These are phyloP conservation scores for Clausena lansium DNA, from an alignment of 345 rosid species.

Conservation along the genomic window DNA sequence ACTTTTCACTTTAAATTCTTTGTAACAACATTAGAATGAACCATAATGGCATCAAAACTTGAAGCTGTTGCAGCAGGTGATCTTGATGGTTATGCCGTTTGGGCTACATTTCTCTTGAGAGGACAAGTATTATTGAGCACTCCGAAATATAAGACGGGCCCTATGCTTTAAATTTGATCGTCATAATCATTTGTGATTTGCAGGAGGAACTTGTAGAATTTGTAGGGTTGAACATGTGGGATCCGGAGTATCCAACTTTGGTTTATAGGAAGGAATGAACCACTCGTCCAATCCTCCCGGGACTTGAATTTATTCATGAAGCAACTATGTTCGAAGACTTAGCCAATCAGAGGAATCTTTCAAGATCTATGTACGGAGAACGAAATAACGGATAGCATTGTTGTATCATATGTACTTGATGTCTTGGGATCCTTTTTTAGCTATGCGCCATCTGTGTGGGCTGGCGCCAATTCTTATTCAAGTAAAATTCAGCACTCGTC, in stretches of 20 bases:
- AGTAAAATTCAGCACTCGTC: not conserved
- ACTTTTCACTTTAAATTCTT: too few species aligned
- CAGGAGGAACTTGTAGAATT: constrained; percentile 70
- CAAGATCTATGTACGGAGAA: not conserved
- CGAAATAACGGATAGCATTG: not conserved
- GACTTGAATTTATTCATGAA: not conserved
- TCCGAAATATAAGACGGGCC: not conserved
- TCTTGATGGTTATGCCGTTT: not conserved
- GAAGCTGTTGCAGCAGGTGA: not conserved
- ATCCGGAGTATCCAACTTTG: constrained; percentile 77
- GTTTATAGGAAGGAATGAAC: constrained; percentile 56
- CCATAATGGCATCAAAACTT: not conserved
- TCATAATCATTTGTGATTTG: not conserved
- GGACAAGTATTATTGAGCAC: not conserved
- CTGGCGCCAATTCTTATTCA: not conserved
- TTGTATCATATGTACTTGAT: not conserved
- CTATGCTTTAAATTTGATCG: not conserved
- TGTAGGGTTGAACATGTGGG: constrained; percentile 90
- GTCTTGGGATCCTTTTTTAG: not conserved
- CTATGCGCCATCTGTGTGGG: not conserved
- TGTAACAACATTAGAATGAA: too few species aligned
- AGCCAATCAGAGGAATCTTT: not conserved
- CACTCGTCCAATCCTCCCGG: not conserved
- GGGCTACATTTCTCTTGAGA: not conserved
- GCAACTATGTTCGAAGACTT: not conserved